phyloP scores from a whole-genome alignment of 805 yeast species.

The Komagataella phaffii region DNA sequence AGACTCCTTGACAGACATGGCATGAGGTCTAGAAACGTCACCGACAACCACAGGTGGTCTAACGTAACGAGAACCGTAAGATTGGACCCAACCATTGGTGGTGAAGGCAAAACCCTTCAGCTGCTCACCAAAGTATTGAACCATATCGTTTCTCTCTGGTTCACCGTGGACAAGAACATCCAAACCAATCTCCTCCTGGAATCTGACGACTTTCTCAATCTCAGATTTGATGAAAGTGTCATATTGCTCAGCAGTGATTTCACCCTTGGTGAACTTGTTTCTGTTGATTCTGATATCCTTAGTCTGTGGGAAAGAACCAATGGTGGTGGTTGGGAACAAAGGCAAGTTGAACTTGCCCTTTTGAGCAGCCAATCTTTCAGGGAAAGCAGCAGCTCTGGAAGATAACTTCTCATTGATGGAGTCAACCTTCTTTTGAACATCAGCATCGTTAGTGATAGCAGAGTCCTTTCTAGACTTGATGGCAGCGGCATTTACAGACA shows the following conservation, averaged over 20 bases:
- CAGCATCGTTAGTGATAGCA: constrained; percentile 79
- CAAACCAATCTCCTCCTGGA: constrained; percentile 98
- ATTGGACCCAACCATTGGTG: constrained; percentile 99
- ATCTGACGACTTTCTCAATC: constrained; percentile 89
- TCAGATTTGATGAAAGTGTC: constrained; percentile 94
- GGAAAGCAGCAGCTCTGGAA: constrained; percentile 80
- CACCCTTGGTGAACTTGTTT: constrained; percentile 96
- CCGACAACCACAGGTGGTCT: constrained; percentile 99
- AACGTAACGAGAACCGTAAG: constrained; percentile 99
- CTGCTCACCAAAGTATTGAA: constrained; percentile 99
- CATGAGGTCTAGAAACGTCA: constrained; percentile 95
- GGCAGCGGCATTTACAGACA: constrained; percentile 79
- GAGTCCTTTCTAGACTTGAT: constrained; percentile 79
- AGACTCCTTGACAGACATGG: constrained; percentile 98
- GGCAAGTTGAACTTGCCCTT: constrained; percentile 84
- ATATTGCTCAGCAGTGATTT: constrained; percentile 87
- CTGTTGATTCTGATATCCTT: constrained; percentile 98
- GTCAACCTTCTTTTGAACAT: constrained; percentile 79
- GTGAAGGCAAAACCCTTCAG: constrained; percentile 97
- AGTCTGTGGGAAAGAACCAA: constrained; percentile 99
- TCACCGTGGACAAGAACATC: constrained; percentile 99
- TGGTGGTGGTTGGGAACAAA: constrained; percentile 98
- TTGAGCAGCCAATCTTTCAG: constrained; percentile 79
- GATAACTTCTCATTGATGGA: constrained; percentile 63
- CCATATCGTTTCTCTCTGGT: constrained; percentile 99